Conservation (phyloP, 352 stramenopile species). For the Phytophthora chlamydospora region DNA sequence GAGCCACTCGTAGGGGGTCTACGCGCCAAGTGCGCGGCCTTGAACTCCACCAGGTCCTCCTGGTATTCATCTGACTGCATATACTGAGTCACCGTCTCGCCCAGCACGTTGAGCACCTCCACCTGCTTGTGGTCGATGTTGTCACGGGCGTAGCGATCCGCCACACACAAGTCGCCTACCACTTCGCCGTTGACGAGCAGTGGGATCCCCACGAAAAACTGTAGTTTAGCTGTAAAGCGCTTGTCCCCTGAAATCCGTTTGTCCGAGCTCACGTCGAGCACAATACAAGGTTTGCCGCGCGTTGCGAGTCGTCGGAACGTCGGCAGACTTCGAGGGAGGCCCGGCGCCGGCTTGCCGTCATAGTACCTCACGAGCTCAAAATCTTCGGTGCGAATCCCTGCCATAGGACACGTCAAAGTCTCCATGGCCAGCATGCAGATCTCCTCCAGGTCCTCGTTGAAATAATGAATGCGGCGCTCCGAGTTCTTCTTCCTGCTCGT, state of each 20-base stretch:
- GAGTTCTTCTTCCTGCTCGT: conserved; percentile 45
- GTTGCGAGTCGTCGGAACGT: conserved; percentile 87
- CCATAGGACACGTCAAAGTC: conserved; percentile 85
- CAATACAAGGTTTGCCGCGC: conserved; percentile 88
- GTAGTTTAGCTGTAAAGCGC: conserved; percentile 79
- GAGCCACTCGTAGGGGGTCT: conserved; percentile 28
- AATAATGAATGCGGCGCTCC: conserved; percentile 78
- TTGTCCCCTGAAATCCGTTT: conserved; percentile 90
- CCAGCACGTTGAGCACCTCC: conserved; percentile 87
- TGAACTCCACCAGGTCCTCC: conserved; percentile 77
- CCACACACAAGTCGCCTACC: conserved; percentile 87
- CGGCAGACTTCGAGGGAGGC: conserved; percentile 76
- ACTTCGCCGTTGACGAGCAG: conserved; percentile 85
- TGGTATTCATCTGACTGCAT: conserved; percentile 87
- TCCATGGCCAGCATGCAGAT: conserved; percentile 91
- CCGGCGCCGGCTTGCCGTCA: conserved; percentile 52
- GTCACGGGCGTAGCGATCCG: conserved; percentile 78
- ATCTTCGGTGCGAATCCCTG: conserved; percentile 85
- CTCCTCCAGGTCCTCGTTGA: conserved; percentile 90
- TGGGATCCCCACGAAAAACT: conserved; percentile 90
- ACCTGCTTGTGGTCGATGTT: conserved; percentile 86
- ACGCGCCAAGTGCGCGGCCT: conserved; percentile 41
- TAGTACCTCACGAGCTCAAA: conserved; percentile 89
- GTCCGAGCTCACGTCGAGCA: conserved; percentile 86
- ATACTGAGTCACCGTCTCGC: conserved; percentile 88